Evolutionary conservation across 2,329 filamentous ascomycete species (phyloP).

Genomic region (Albifimbria verrucaria): DNA sequence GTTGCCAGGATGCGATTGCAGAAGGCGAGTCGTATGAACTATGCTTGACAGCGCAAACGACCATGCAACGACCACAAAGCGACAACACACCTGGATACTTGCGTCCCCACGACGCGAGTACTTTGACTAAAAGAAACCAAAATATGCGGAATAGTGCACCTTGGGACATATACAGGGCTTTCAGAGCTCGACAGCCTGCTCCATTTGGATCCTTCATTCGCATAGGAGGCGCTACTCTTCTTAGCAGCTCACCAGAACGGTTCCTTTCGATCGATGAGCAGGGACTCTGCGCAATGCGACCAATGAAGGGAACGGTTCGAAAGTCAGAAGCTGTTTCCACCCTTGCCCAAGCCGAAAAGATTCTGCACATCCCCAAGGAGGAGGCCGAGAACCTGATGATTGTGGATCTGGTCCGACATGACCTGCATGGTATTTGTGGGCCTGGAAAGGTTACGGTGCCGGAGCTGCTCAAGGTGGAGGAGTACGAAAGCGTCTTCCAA

Average conservation of each 20-base stretch:
- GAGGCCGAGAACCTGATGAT: conserved; percentile 98
- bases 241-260: conserved; percentile 84
- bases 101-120: conserved; percentile 2
- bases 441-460: conserved; percentile 70
- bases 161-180: conserved; percentile 70
- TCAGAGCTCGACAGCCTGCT: conserved; percentile 71
- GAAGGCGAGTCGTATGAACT: conserved; percentile 83
- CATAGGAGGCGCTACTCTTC: conserved; percentile 65
- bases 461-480: conserved; percentile 81
- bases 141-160: conserved; percentile 31
- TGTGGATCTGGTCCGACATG: conserved; percentile 91
- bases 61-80: conserved; percentile 48
- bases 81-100: conserved; percentile 34
- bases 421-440: conserved; percentile 81
- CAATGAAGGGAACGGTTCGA: conserved; percentile 95
- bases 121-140: background rate
- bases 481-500: conserved; percentile 87
- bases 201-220: conserved; percentile 82
- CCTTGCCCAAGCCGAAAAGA: conserved; percentile 65
- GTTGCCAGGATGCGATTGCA: conserved; percentile 68
- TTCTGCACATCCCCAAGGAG: conserved; percentile 82
- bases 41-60: conserved; percentile 75
- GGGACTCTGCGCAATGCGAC: conserved; percentile 73
- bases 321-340: conserved; percentile 66
- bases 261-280: conserved; percentile 61